These are phyloP conservation scores for Bombardia bombarda DNA, from an alignment of 495 filamentous ascomycete genomes.

Conservation along the genomic window DNA sequence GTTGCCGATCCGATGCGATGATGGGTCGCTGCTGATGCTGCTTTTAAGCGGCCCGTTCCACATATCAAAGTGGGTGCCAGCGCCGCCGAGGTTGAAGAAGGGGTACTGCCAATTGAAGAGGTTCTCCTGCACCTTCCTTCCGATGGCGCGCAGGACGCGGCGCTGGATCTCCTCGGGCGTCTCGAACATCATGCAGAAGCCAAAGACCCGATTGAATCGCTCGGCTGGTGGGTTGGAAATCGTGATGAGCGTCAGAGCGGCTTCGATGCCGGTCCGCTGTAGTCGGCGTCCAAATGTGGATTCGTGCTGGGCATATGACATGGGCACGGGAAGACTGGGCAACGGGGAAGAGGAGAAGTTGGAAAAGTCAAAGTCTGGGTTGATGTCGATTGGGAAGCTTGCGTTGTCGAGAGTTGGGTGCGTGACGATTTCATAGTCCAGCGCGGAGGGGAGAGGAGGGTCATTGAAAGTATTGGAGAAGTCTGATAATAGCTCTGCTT, in stretches of 20 bases:
- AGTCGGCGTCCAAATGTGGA: slow-evolving; percentile 62
- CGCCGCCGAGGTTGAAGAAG: slow-evolving; percentile 58
- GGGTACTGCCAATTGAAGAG: slow-evolving; percentile 55
- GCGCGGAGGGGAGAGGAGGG: neutral
- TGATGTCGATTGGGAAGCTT: slow-evolving; percentile 24
- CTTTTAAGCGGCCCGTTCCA: too few relatives aligned
- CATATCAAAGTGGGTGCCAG: slow-evolving; percentile 52
- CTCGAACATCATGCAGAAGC: slow-evolving; percentile 53
- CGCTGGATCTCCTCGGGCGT: slow-evolving; percentile 39
- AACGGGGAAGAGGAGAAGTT: slow-evolving; percentile 10
- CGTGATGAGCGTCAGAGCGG: slow-evolving; percentile 51
- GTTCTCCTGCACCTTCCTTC: slow-evolving; percentile 31
- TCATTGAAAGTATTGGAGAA: slow-evolving; percentile 1
- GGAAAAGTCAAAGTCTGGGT: slow-evolving; percentile 15
- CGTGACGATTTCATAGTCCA: slow-evolving; percentile 25
- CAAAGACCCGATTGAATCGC: slow-evolving; percentile 51
- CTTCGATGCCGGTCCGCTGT: slow-evolving; percentile 59
- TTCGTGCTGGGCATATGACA: slow-evolving; percentile 52
- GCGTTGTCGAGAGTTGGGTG: slow-evolving; percentile 28
- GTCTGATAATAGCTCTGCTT: slow-evolving; percentile 1
- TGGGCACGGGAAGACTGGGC: slow-evolving; percentile 27
- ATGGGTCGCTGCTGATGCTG: neutral
- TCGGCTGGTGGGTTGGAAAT: slow-evolving; percentile 43
- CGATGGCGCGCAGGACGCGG: slow-evolving; percentile 36
- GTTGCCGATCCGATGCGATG: slow-evolving; percentile 18